Percentiles rank a stretch among this genome's conserved stretches.
Conservation (phyloP, 352 stramenopile species). For the Phytophthora palmivora region DNA sequence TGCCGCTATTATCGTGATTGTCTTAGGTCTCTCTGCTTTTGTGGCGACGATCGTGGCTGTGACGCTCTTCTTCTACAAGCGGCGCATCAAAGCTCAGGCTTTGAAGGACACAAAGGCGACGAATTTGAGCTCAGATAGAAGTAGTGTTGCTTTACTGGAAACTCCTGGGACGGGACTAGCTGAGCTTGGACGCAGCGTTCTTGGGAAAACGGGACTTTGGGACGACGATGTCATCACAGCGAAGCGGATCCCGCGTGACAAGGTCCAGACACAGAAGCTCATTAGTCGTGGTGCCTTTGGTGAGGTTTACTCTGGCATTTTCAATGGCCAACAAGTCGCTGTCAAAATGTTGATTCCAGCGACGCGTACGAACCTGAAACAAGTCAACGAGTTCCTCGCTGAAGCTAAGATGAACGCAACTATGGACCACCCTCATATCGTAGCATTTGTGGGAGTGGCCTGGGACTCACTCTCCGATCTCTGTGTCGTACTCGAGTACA, state of each 20-base stretch:
- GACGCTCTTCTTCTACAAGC: slow-evolving; percentile 31
- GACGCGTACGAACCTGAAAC: slow-evolving; percentile 22
- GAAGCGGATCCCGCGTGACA: slow-evolving; percentile 45
- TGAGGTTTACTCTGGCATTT: slow-evolving; percentile 46
- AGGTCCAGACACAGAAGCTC: slow-evolving; percentile 38
- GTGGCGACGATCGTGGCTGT: slow-evolving; percentile 24
- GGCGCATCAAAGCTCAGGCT: slow-evolving; percentile 11
- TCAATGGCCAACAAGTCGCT: slow-evolving; percentile 46
- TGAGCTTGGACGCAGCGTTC: slow-evolving; percentile 1
- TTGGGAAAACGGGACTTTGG: slow-evolving; percentile 35
- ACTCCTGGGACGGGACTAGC: slow-evolving; percentile 18
- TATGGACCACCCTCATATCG: slow-evolving; percentile 58
- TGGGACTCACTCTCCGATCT: slow-evolving; percentile 49
- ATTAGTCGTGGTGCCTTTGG: slow-evolving; percentile 51
- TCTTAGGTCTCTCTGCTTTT: slow-evolving; percentile 7
- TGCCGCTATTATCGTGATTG: slow-evolving; percentile 9
- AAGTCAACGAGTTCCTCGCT: slow-evolving; percentile 50
- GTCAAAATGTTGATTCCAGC: slow-evolving; percentile 50
- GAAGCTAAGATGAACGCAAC: slow-evolving; percentile 59
- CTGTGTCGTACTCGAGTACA: slow-evolving; percentile 51
- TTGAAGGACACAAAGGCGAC: slow-evolving; percentile 24
- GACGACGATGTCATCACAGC: slow-evolving; percentile 40
- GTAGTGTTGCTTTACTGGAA: slow-evolving; percentile 22
- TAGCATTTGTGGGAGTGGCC: slow-evolving; percentile 60
- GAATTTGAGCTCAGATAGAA: slow-evolving; percentile 20